These are phyloP conservation scores for Marasmius tenuissimus DNA, from an alignment of 1,284 basidiomycete genomes.

Conservation along the genomic window DNA sequence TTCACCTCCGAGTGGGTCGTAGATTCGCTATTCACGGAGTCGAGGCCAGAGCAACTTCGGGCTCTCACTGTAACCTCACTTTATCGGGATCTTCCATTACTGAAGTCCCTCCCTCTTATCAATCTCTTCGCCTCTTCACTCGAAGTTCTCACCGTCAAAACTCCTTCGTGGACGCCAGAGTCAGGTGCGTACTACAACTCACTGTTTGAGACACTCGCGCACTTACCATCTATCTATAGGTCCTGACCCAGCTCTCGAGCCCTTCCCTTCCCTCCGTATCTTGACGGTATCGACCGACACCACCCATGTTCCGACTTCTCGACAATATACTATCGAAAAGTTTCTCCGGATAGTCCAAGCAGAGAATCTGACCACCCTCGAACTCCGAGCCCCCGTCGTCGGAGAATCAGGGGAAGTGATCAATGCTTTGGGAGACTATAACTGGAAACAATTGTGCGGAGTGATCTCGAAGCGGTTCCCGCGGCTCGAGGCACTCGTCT, in stretches of 20 bases:
- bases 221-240: background rate
- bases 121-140: background rate
- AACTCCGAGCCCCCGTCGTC: background rate
- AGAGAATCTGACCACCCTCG: background rate
- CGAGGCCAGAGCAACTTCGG: background rate
- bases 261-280: background rate
- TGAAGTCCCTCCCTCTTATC: background rate
- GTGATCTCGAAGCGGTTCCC: background rate
- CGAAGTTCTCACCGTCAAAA: background rate
- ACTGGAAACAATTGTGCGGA: background rate
- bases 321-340: background rate
- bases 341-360: background rate
- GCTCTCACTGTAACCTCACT: background rate
- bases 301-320: background rate
- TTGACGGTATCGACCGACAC: background rate
- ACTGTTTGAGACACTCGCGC: too few species aligned
- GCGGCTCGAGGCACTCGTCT: background rate
- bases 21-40: background rate
- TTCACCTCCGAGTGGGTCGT: background rate
- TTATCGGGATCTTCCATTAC: background rate
- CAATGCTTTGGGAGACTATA: background rate
- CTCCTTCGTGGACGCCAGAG: background rate
- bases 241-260: background rate
- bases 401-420: background rate
- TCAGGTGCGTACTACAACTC: background rate